phyloP scores from a whole-genome alignment of 1,284 basidiomycete genomes.

The Phaffia rhodozyma region DNA sequence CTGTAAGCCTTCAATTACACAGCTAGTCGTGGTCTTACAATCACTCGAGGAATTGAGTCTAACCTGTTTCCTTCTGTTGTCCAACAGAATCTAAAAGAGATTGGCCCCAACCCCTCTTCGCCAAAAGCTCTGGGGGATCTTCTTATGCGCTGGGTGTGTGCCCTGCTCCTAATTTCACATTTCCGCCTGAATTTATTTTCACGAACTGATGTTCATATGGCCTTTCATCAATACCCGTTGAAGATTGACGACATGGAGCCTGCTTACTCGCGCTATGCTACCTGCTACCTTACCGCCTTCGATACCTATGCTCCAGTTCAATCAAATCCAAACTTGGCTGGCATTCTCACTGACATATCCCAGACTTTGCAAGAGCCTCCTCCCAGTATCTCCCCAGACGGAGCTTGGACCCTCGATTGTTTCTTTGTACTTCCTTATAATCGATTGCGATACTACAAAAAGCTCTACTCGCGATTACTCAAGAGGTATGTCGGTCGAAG shows the following conservation, averaged over 20 bases:
- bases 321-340: conserved; percentile 56
- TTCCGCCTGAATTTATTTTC: not conserved
- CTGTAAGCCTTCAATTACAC: conserved; percentile 40
- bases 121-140: conserved; percentile 91
- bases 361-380: conserved; percentile 43
- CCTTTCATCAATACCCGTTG: conserved; percentile 7
- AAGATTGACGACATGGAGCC: conserved; percentile 80
- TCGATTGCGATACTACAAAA: conserved; percentile 83
- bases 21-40: not conserved
- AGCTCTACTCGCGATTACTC: conserved; percentile 73
- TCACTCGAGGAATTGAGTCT: not conserved
- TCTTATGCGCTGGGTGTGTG: conserved; percentile 86
- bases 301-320: conserved; percentile 70
- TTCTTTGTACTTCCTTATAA: conserved; percentile 76
- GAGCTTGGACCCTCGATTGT: conserved; percentile 72
- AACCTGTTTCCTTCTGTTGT: not conserved
- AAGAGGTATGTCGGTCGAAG: conserved; percentile 42
- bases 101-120: conserved; percentile 83
- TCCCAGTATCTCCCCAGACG: conserved; percentile 25
- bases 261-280: conserved; percentile 73
- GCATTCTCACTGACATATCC: conserved; percentile 55
- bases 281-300: conserved; percentile 63
- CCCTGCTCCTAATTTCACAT: conserved; percentile 6
- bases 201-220: not conserved
- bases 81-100: conserved; percentile 75